Conservation (phyloP, 306 rosid species). For the Leucaena leucocephala region DNA sequence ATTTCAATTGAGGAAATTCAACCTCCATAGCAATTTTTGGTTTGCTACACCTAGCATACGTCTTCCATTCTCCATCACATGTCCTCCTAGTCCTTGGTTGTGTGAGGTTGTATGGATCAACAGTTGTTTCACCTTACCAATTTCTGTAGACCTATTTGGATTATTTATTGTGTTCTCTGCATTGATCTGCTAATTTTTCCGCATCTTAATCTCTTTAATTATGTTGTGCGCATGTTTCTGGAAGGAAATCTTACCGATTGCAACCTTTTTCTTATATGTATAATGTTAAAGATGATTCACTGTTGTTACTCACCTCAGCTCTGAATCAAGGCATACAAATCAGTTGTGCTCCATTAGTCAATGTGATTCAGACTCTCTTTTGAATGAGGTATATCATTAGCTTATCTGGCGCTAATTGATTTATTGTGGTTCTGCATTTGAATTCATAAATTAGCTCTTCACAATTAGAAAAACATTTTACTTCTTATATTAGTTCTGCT, state of each 20-base stretch:
- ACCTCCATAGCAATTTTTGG: constrained; percentile 17
- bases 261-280: constrained; percentile 33
- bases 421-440: constrained; percentile 19
- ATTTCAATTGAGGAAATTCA: background rate
- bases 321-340: constrained; percentile 85
- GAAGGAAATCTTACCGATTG: constrained; percentile 13
- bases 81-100: constrained; percentile 9
- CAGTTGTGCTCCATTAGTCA: constrained; percentile 95
- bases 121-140: constrained; percentile 17
- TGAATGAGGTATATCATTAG: constrained; percentile 70
- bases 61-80: background rate
- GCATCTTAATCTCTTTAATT: constrained; percentile 1
- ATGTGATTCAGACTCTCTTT: constrained; percentile 86
- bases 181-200: constrained; percentile 14
- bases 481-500: constrained; percentile 18
- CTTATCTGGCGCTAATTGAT: constrained; percentile 26
- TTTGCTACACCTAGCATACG: background rate
- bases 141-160: constrained; percentile 11
- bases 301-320: constrained; percentile 61
- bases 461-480: constrained; percentile 23
- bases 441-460: constrained; percentile 24
- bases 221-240: constrained; percentile 11
- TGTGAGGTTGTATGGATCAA: constrained; percentile 13
- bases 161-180: constrained; percentile 26
- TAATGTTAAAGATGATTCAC: constrained; percentile 35